Evolutionary conservation across 2,329 filamentous ascomycete species (phyloP).

Genomic region (Colletotrichum caudatum): DNA sequence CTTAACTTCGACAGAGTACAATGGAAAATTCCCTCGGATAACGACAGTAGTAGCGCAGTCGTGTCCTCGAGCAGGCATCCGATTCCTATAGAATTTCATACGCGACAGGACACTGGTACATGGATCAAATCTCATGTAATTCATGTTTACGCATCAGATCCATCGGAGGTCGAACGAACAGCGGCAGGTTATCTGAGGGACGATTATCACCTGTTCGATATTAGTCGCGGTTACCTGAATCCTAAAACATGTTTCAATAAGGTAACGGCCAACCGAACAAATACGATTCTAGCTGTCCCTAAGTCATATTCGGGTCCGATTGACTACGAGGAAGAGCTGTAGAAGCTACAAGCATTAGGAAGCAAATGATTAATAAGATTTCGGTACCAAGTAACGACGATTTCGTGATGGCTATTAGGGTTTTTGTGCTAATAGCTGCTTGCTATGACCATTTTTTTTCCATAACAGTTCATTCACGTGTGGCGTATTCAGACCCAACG

Average conservation of each 20-base stretch:
- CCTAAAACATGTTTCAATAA: slow-evolving; percentile 13
- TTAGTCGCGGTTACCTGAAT: neutral
- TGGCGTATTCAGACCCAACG: neutral
- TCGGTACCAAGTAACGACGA: no score
- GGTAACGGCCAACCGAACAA: slow-evolving; percentile 4
- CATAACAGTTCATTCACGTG: neutral
- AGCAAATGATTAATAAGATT: neutral
- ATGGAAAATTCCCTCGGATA: neutral
- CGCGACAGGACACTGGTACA: neutral
- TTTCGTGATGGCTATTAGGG: neutral
- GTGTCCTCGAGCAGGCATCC: neutral
- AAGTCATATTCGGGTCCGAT: neutral
- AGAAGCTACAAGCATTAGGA: neutral
- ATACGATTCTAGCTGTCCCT: neutral
- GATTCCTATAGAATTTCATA: neutral
- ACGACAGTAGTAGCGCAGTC: neutral
- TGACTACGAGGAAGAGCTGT: neutral
- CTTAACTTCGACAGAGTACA: slow-evolving; percentile 14
- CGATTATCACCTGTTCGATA: neutral
- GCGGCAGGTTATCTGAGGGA: slow-evolving; percentile 1
- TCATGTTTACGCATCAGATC: neutral
- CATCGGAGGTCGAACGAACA: neutral
- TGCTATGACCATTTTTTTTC: no score
- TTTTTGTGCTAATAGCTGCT: neutral
- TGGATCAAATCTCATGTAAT: neutral